Base-by-base conservation (phyloP, 2,329 filamentous ascomycete species). In the Pseudopyricularia cyperi region DNA sequence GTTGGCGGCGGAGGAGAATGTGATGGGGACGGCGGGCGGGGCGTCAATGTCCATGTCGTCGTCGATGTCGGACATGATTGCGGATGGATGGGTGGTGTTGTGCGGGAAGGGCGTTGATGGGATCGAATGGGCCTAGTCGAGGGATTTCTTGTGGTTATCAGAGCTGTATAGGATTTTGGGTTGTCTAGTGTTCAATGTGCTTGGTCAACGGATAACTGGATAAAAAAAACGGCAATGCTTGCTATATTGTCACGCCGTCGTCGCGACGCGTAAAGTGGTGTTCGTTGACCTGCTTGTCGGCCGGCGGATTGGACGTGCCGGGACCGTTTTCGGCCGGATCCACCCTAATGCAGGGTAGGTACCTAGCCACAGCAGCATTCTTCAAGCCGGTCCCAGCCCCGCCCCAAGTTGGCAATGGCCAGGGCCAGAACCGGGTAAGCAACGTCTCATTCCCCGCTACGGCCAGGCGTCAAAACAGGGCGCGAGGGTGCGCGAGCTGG, bases 1-100 rank as follows among this genome's bases (percentile, higher is more conserved):
- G 15, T 76, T 80, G 59, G 81, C 80, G 56, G 87, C 82, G 26
- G 87, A 85, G 52, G 82, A 86, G 69, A 96, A 96, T 53, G 66
- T 68, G 53, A 80, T 66, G 59, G 76, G 73, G 54, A 70, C 72
- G 55, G 70, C 69, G 28, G 66, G 63, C 24, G 73, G 71, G 57
- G 64, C 72, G 59, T 81, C 78, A 35, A 82, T 67, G 58, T 81
- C 77, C 78, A 82, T 82, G 53, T 78, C 76, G 58, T 81, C 76
- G 55, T 75, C 77, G 54, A 70, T 74, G 59, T 81, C 77, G 0
- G 78, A 81, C 78, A 82, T 82, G 44, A 54, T 65, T 61, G 12
- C 7, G 15, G 15, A 19, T 28, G 4, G n/a, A 14, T 33, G 32
- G 32, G 12, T 33, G 32, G 7, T 33, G 32, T 15, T 35, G 33